A percentile compares a stretch with the other conserved stretches of the same genome.
Conservation (phyloP, 306 rosid genomes). For the Cucumis cinereus region DNA sequence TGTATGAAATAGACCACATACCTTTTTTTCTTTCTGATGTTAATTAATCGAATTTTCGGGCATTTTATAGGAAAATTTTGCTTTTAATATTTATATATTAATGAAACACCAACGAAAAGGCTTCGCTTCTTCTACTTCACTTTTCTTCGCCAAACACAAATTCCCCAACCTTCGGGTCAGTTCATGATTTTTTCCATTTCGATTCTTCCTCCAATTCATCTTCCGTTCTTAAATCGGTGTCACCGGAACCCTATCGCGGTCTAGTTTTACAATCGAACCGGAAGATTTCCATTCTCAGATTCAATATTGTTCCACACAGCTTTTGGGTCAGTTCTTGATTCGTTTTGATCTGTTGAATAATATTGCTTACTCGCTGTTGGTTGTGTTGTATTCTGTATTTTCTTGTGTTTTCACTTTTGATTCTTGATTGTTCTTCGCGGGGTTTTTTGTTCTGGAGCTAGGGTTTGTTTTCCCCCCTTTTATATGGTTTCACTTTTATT, state of each 20-base stretch:
- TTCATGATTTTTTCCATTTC: not conserved
- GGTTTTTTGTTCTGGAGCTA: not conserved
- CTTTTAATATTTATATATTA: not conserved
- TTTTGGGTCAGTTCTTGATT: not conserved
- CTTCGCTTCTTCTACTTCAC: not conserved
- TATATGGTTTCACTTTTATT: not conserved
- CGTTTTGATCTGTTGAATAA: not conserved
- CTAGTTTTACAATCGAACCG: not conserved
- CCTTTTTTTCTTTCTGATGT: not conserved
- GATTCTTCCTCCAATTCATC: not conserved
- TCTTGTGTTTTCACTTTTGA: not conserved
- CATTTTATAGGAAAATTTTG: not conserved
- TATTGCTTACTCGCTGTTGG: not conserved
- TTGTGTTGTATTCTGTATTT: not conserved
- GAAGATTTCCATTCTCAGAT: not conserved
- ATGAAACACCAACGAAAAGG: not conserved
- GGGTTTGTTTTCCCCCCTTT: not conserved
- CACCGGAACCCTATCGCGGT: not conserved
- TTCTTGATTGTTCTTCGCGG: not conserved
- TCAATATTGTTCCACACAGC: not conserved
- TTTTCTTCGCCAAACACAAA: not conserved
- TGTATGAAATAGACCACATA: not conserved
- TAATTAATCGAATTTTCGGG: not conserved
- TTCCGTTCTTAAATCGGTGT: not conserved
- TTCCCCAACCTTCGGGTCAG: not conserved